phyloP scores from a whole-genome alignment of 768 basidiomycete genomes.

The Serendipita vermifera region DNA sequence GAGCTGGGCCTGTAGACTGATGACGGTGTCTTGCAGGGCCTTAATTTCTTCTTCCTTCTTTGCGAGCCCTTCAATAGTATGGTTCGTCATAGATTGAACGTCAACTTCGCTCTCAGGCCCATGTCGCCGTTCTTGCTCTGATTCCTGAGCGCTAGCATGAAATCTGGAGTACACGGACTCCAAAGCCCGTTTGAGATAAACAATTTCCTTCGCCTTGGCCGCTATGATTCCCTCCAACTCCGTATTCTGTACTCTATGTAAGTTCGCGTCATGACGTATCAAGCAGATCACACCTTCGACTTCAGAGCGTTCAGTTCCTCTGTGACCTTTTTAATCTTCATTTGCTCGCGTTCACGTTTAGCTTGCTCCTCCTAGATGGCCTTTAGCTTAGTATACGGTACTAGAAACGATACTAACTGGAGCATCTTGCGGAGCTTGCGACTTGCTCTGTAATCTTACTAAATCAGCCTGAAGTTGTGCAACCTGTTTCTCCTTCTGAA shows the following conservation, averaged over 20 bases:
- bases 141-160: slow-evolving; percentile 39
- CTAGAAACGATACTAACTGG: slow-evolving; percentile 32
- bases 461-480: slow-evolving; percentile 59
- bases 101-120: slow-evolving; percentile 40
- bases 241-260: slow-evolving; percentile 30
- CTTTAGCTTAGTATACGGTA: not conserved
- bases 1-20: slow-evolving; percentile 29
- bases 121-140: slow-evolving; percentile 27
- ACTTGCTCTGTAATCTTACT: slow-evolving; percentile 45
- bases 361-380: slow-evolving; percentile 51
- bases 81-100: slow-evolving; percentile 53
- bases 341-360: slow-evolving; percentile 60
- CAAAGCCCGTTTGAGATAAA: slow-evolving; percentile 70
- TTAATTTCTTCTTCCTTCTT: slow-evolving; percentile 56
- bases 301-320: slow-evolving; percentile 66
- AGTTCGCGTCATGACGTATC: slow-evolving; percentile 1
- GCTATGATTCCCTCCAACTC: slow-evolving; percentile 37
- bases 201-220: slow-evolving; percentile 57
- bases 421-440: slow-evolving; percentile 44
- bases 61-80: slow-evolving; percentile 53
- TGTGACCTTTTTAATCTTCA: slow-evolving; percentile 55
- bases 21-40: slow-evolving; percentile 27
- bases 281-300: slow-evolving; percentile 38
- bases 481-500: slow-evolving; percentile 78
- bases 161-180: slow-evolving; percentile 81